Evolutionary conservation across 306 rosid species (phyloP).

Genomic region (Vigna mungo): DNA sequence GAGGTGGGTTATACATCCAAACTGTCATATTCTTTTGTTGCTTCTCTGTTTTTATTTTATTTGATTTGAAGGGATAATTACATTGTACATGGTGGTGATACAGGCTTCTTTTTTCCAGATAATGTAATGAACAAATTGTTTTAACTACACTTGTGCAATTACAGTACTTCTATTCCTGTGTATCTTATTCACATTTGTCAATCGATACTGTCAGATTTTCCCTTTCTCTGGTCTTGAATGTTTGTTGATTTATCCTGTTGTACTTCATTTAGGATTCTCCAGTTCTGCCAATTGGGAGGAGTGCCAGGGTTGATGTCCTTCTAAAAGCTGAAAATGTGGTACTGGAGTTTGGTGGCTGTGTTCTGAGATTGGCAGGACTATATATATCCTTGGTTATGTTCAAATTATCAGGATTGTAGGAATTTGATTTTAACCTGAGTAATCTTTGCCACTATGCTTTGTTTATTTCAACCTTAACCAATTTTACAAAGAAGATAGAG

Average conservation of each 20-base stretch:
- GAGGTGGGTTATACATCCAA: constrained; percentile 65
- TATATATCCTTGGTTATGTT: constrained; percentile 81
- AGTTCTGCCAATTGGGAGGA: constrained; percentile 79
- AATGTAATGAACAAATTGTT: constrained; percentile 10
- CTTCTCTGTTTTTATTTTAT: constrained; percentile 29
- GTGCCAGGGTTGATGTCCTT: constrained; percentile 80
- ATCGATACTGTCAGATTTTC: constrained; percentile 14
- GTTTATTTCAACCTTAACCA: constrained; percentile 60
- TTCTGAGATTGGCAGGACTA: constrained; percentile 92
- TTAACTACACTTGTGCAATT: constrained; percentile 10
- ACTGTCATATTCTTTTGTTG: neutral
- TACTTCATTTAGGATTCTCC: constrained; percentile 76
- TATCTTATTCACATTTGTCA: constrained; percentile 23
- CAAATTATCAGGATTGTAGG: constrained; percentile 32
- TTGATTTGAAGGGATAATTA: neutral
- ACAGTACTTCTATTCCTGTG: neutral
- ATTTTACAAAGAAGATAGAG: constrained; percentile 89
- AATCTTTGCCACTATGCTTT: constrained; percentile 34
- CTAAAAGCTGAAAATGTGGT: constrained; percentile 80
- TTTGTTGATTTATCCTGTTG: constrained; percentile 35
- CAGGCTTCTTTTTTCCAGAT: constrained; percentile 16
- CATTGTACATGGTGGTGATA: neutral
- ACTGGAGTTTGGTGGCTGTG: constrained; percentile 77
- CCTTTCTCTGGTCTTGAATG: neutral
- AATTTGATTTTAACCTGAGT: neutral